Evolutionary conservation across 768 basidiomycete species (phyloP), one percentile per base, ranked within the genome.

Genomic region (Calocybe cyanea): DNA sequence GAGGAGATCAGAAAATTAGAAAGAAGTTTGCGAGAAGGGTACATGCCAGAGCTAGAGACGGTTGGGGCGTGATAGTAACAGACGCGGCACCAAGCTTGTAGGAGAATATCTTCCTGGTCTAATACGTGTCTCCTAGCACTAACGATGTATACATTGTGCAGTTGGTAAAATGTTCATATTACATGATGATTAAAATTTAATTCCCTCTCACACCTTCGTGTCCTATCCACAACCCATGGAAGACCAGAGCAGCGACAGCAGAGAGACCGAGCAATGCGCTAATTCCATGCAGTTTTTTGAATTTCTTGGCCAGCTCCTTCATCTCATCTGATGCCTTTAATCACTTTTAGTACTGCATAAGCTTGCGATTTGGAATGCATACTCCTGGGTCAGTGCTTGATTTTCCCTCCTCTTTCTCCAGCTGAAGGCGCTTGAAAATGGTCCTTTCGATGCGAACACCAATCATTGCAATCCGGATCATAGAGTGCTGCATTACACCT

Each of bases 1-100:
- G 92, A 95, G 61, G 92, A 95, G 66, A 83, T 94, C 57, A 77
- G 85, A 64, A 78, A 79, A 58, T 62, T 93, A 53, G 90, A 93
- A 66, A 77, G 87, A 67, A 86, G 80, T 62, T 65, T 92, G 56
- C 77, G 80, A 57, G 91, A 93, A 59, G 92, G 92, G 35, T 91
- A 86, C 64, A 65, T 92, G 65, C 89, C 91, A 39, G 75, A 79
- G 48, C 74, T 84, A 69, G 87, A 88, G 59, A 75, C 80, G 41
- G 81, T 89, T 46, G 87, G 87, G 33, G 87, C 87, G 67, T 90
- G 66, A 79, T 40, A 43, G 55, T 53, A 47, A 7, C 17, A 14
- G 7, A n/a, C 17, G 34, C n/a, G 14, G 7, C n/a, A n/a, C 34
- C 46, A 42, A 51, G 46, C 48, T 50, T 64, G 61, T 69, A 66